A percentile compares a stretch with the other conserved stretches of the same genome.
These are phyloP conservation scores for Straminergon stramineum DNA, from an alignment of 225 moss, liverwort and hornwort species.

Conservation along the genomic window DNA sequence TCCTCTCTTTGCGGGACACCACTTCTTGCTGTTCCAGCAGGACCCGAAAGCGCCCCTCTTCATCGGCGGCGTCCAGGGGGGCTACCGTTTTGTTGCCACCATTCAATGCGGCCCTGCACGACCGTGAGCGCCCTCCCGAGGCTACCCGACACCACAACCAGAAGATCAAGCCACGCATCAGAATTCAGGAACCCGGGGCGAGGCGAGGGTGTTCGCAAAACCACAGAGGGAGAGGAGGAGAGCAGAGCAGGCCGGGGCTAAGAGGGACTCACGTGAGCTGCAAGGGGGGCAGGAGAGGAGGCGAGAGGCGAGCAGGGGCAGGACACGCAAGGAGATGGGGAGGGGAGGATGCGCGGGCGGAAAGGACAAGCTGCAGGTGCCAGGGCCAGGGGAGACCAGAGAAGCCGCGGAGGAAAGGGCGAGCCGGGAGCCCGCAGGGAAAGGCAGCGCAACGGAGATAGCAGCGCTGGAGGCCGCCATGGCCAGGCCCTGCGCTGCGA, in stretches of 20 bases:
- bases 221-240: background rate
- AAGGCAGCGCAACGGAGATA: background rate
- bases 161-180: background rate
- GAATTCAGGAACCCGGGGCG: background rate
- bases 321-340: background rate
- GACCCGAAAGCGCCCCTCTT: constrained; percentile 20
- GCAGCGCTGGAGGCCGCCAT: background rate
- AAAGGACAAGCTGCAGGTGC: background rate
- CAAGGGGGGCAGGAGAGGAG: background rate
- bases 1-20: constrained; percentile 27
- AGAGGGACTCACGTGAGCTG: background rate
- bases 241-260: background rate
- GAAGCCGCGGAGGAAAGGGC: background rate
- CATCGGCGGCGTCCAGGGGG: constrained; percentile 2
- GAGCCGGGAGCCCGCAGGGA: background rate
- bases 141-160: background rate
- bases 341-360: background rate
- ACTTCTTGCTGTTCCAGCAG: constrained; percentile 16
- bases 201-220: background rate
- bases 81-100: background rate
- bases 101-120: constrained; percentile 5
- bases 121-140: background rate
- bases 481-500: background rate
- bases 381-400: background rate
- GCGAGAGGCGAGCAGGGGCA: background rate